Evolutionary conservation across 2,329 filamentous ascomycete genomes (phyloP), one percentile per base, ranked within the genome.

Genomic region (Scortechinia acanthostroma): DNA sequence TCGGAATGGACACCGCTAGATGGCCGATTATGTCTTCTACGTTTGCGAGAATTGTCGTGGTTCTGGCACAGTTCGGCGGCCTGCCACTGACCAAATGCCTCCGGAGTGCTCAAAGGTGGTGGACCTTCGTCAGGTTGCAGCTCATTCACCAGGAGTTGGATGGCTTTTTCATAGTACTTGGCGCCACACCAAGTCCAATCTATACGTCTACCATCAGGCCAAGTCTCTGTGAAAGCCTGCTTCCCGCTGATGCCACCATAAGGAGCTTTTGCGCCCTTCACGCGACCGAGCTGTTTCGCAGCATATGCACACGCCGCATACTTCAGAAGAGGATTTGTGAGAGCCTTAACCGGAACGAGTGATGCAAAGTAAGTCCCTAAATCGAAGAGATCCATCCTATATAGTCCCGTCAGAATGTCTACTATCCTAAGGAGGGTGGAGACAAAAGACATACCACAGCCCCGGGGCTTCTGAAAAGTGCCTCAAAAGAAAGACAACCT

Each of bases 111-210:
- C 46, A 46, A 46, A 19, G 33, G 42, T 14, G 15, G 42, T 4
- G 30, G 4, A 15, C 19, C 46, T 15, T 35, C 35, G 22, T 56
- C 50, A 25, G 55, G 49, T 58, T 64, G 48, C 46, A 65, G 43
- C 51, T 60, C 49, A 51, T 61, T 52, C 58, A 58, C 66, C 28
- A 71, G 61, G 2, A 75, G 65, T 2, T 74, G 73, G 15, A 77
- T 71, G 1, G 75, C 74, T 49, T 68, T 67, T 49, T 80, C 76
- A 56, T 80, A 80, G 53, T 81, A 80, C 45, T 77, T 74, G 0
- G 75, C 73, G 2, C 72, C 75, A 49, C 78, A 77, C 53, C 79
- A 75, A 46, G 69, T 72, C 76, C 77, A 80, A 51, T 80, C 74
- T 3, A 75, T 54, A 0, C 17, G 14, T 19, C 20, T 10, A 10